These are phyloP conservation scores for Leersia perrieri DNA, from an alignment of 176 grass and related monocot genomes.

Conservation along the genomic window DNA sequence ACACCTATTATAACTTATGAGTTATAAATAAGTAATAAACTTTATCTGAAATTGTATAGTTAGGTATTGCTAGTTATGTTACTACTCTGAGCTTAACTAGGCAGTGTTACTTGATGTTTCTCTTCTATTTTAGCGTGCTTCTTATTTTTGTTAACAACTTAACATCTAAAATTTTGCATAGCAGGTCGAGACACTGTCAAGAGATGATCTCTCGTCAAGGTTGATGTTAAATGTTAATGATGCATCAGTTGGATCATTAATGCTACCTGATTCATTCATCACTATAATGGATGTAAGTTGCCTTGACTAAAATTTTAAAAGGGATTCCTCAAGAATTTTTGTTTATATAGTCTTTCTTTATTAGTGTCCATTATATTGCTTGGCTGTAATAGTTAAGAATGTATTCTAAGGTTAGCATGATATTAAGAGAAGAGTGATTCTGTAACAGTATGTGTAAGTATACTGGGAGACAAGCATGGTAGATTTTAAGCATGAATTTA, in stretches of 20 bases:
- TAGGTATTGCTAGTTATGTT: slow-evolving; percentile 1
- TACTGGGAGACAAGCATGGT: background rate
- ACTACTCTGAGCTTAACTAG: background rate
- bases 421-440: background rate
- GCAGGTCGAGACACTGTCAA: slow-evolving; percentile 83
- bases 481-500: background rate
- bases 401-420: background rate
- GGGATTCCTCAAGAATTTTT: background rate
- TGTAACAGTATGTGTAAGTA: background rate
- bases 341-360: background rate
- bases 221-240: slow-evolving; percentile 96
- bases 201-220: slow-evolving; percentile 90
- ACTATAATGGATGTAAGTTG: slow-evolving; percentile 99
- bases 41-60: background rate
- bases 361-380: background rate
- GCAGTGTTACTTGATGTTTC: background rate
- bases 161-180: slow-evolving; percentile 23
- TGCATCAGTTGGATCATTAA: slow-evolving; percentile 76
- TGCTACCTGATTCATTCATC: slow-evolving; percentile 77
- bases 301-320: slow-evolving; percentile 18
- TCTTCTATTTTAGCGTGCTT: slow-evolving; percentile 13
- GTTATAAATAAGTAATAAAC: slow-evolving; percentile 12
- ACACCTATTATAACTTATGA: background rate
- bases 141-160: slow-evolving; percentile 6
- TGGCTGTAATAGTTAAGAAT: background rate